A percentile compares a stretch with the other conserved stretches of the same genome.
These are phyloP conservation scores for Didymella segeticola DNA, from an alignment of 2,329 filamentous ascomycete genomes.

Conservation along the genomic window DNA sequence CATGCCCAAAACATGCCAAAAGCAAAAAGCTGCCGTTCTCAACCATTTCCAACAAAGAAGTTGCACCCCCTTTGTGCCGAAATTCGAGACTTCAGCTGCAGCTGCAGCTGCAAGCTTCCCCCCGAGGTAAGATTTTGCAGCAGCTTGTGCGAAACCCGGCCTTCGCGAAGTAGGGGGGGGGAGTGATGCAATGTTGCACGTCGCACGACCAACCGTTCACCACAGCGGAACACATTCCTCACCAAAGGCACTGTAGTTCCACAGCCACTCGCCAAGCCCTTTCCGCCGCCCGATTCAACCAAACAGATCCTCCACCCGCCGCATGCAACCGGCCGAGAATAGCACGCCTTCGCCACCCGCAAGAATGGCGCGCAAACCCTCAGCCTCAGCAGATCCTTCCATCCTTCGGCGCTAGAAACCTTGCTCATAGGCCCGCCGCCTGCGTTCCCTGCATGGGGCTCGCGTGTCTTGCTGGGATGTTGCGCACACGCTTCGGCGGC, in stretches of 20 bases:
- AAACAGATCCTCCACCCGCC: background rate
- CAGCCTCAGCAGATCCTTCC: conserved; percentile 1
- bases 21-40: conserved; percentile 12
- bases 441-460: background rate
- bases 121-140: too few species aligned
- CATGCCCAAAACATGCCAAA: too few species aligned
- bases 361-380: background rate
- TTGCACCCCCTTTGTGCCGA: background rate
- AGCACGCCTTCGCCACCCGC: background rate
- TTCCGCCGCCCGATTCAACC: background rate
- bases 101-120: background rate
- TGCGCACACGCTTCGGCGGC: background rate
- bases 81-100: too few species aligned
- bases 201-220: background rate
- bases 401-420: background rate
- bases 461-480: background rate
- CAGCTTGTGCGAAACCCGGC: background rate
- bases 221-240: conserved; percentile 12
- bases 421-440: background rate
- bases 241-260: background rate
- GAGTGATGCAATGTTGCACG: background rate
- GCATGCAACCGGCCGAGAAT: conserved; percentile 16
- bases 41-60: conserved; percentile 14
- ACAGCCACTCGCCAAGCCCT: background rate
- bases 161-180: background rate